Conservation (phyloP, 495 filamentous ascomycete genomes). For the Parmelia sp. region DNA sequence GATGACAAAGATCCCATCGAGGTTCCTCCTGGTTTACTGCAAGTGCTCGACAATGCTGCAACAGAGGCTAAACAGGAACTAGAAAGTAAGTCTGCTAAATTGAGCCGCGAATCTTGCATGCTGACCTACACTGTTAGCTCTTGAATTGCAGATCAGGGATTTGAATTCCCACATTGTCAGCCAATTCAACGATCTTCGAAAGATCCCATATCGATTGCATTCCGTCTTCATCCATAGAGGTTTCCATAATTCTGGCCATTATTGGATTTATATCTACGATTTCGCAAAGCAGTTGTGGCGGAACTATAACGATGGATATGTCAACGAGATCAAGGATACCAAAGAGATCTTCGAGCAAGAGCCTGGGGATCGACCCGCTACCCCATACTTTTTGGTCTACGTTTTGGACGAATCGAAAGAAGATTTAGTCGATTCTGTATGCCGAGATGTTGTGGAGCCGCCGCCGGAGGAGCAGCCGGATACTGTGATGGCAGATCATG, state of each 20-base stretch:
- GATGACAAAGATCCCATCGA: constrained; percentile 32
- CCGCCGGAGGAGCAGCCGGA: constrained; percentile 24
- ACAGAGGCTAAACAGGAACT: constrained; percentile 35
- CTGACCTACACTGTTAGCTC: constrained; percentile 20
- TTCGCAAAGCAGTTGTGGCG: constrained; percentile 76
- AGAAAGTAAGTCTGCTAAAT: constrained; percentile 29
- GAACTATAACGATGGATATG: constrained; percentile 85
- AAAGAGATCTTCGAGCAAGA: constrained; percentile 61
- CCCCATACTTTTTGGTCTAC: constrained; percentile 87
- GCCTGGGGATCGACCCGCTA: constrained; percentile 51
- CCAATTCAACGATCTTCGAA: constrained; percentile 54
- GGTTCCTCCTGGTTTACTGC: constrained; percentile 29
- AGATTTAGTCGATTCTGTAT: constrained; percentile 55
- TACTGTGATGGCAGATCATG: constrained; percentile 20
- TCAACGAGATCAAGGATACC: constrained; percentile 58
- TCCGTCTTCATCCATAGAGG: constrained; percentile 89
- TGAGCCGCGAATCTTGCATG: not conserved
- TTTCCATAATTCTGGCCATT: constrained; percentile 69
- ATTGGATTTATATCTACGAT: constrained; percentile 95
- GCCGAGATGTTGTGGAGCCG: constrained; percentile 38
- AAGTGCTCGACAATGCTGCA: constrained; percentile 34
- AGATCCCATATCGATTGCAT: constrained; percentile 74
- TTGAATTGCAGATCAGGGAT: constrained; percentile 46
- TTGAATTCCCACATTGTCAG: constrained; percentile 47
- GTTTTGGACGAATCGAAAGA: constrained; percentile 58